These are phyloP conservation scores for Aspergillus floridensis DNA, from an alignment of 2,329 filamentous ascomycete species.

Conservation along the genomic window DNA sequence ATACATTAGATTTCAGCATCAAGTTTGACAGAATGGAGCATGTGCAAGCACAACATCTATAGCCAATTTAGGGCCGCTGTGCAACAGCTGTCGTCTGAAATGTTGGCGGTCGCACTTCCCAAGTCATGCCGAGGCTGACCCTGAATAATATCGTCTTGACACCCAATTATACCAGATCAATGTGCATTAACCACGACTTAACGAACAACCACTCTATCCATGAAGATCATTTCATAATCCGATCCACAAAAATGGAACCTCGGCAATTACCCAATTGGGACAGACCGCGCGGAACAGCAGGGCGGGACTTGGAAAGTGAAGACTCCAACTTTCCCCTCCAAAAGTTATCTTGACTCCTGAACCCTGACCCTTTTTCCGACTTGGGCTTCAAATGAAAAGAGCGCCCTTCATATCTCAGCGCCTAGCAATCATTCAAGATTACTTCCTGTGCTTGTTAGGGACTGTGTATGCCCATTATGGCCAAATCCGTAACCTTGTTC, in stretches of 20 bases:
- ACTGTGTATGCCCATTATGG: slow-evolving; percentile 21
- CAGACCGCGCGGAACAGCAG: neutral
- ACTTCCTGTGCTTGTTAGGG: neutral
- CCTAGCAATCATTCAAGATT: neutral
- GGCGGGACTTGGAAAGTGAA: neutral
- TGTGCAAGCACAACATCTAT: too few species aligned
- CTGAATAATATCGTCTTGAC: neutral
- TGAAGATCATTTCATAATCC: neutral
- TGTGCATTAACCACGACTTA: neutral
- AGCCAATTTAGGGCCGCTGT: neutral
- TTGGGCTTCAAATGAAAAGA: neutral
- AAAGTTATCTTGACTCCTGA: neutral
- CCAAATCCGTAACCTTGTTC: slow-evolving; percentile 60
- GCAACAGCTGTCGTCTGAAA: neutral
- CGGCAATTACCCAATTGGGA: slow-evolving; percentile 18
- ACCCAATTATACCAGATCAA: neutral
- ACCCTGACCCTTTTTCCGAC: neutral
- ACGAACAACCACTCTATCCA: neutral
- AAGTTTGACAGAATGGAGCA: too few species aligned
- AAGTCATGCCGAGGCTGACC: neutral
- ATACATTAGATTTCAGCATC: too few species aligned
- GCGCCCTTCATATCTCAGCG: neutral
- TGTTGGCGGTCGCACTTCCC: neutral
- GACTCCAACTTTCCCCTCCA: neutral
- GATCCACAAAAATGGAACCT: slow-evolving; percentile 9